phyloP scores from a whole-genome alignment of 1,139 yeast species.

The Lizanozyma gosingica region DNA sequence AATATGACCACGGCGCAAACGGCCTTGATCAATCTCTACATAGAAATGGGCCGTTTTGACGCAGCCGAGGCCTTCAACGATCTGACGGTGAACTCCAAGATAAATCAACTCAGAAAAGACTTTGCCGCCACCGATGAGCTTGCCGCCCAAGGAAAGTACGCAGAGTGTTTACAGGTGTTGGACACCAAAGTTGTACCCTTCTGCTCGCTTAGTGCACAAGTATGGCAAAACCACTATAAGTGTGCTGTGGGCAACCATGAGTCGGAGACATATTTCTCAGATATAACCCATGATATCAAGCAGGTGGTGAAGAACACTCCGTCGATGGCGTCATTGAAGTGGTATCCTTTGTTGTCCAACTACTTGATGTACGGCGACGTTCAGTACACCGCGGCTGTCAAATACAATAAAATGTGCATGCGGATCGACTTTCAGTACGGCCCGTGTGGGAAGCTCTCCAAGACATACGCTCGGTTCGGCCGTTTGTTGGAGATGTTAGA shows the following conservation, averaged over 20 bases:
- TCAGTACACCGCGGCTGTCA: constrained; percentile 1
- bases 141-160: constrained; percentile 11
- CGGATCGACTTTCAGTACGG: constrained; percentile 33
- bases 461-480: constrained; percentile 23
- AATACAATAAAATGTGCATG: constrained; percentile 26
- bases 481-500: constrained; percentile 24
- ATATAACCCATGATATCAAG: neutral
- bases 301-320: neutral
- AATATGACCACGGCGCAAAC: constrained; percentile 21
- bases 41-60: constrained; percentile 25
- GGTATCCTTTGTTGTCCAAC: neutral
- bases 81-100: neutral
- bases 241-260: constrained; percentile 4
- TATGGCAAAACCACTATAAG: constrained; percentile 16
- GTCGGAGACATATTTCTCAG: neutral
- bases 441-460: constrained; percentile 27
- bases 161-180: constrained; percentile 13
- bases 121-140: constrained; percentile 8
- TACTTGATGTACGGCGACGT: neutral
- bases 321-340: neutral
- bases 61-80: constrained; percentile 4
- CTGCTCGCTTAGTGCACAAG: constrained; percentile 15
- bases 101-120: neutral
- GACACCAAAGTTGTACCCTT: constrained; percentile 15
- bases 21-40: constrained; percentile 25